A percentile compares a stretch with the other conserved stretches of the same genome.
phyloP scores from a whole-genome alignment of 225 moss, liverwort and hornwort species.

The Pseudoscleropodium purum region DNA sequence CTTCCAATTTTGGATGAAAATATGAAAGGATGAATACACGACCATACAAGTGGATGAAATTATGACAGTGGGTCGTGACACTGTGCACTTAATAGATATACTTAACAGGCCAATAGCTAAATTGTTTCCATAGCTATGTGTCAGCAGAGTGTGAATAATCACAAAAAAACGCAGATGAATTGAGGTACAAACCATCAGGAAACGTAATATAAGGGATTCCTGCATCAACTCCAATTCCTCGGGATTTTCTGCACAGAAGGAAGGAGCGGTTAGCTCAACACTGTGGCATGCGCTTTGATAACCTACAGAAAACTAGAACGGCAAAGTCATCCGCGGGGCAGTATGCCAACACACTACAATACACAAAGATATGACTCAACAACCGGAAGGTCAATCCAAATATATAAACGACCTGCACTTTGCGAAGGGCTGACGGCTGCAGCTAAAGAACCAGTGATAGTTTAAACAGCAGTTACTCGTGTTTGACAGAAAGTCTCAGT shows the following conservation, averaged over 20 bases:
- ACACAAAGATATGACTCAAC: background rate
- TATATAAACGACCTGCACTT: background rate
- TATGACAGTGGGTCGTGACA: background rate
- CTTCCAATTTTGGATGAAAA: background rate
- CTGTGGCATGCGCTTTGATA: background rate
- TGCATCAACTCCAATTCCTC: constrained; percentile 30
- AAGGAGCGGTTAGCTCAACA: background rate
- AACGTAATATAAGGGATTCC: constrained; percentile 21
- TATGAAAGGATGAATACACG: background rate
- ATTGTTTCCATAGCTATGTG: background rate
- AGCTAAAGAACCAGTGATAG: background rate
- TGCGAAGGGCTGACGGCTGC: background rate
- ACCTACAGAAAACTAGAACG: background rate
- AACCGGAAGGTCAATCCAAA: background rate
- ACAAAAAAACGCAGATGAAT: background rate
- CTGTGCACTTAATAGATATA: background rate
- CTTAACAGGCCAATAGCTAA: background rate
- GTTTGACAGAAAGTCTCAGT: background rate
- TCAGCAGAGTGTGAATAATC: background rate
- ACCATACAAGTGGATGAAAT: background rate
- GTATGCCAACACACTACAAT: background rate
- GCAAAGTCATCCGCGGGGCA: background rate
- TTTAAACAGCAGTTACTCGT: background rate
- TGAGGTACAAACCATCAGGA: constrained; percentile 33
- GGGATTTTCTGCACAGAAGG: constrained; percentile 21